These are phyloP conservation scores for Kondoa subrosea DNA, from an alignment of 768 basidiomycete species.

Conservation along the genomic window DNA sequence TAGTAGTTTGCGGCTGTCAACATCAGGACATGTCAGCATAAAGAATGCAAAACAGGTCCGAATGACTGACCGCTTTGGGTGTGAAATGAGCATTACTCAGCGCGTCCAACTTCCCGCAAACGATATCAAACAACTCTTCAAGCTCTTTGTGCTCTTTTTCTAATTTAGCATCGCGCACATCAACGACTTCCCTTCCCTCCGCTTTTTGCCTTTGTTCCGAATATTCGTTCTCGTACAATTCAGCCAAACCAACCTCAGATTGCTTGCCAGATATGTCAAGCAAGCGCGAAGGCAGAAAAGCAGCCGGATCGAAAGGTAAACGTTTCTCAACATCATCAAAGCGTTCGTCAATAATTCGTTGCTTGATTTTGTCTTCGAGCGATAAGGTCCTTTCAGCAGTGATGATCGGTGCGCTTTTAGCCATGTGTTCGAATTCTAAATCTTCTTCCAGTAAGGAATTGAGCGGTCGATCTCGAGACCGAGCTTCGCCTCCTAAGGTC, in stretches of 20 bases:
- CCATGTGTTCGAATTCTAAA: constrained; percentile 79
- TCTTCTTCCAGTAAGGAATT: constrained; percentile 86
- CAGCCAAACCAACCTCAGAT: constrained; percentile 71
- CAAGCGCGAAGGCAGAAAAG: constrained; percentile 75
- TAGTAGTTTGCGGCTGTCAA: constrained; percentile 80
- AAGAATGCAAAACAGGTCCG: neutral
- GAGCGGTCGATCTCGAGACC: constrained; percentile 61
- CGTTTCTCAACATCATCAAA: constrained; percentile 89
- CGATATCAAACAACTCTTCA: constrained; percentile 60
- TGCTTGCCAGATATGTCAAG: constrained; percentile 80
- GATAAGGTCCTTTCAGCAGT: constrained; percentile 69
- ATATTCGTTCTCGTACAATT: constrained; percentile 91
- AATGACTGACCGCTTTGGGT: constrained; percentile 63
- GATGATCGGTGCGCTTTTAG: constrained; percentile 69
- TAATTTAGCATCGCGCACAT: constrained; percentile 76
- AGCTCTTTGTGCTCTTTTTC: constrained; percentile 78
- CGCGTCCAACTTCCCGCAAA: constrained; percentile 77
- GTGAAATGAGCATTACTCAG: constrained; percentile 88
- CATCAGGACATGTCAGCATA: neutral
- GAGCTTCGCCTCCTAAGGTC: constrained; percentile 81
- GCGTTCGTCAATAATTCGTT: constrained; percentile 58
- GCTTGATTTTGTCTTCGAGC: constrained; percentile 80
- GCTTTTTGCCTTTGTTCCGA: constrained; percentile 38
- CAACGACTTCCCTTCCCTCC: constrained; percentile 40
- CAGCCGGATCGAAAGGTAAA: constrained; percentile 57